Conservation (phyloP, 805 yeast species). For the Diddensiella transvaalensis region DNA sequence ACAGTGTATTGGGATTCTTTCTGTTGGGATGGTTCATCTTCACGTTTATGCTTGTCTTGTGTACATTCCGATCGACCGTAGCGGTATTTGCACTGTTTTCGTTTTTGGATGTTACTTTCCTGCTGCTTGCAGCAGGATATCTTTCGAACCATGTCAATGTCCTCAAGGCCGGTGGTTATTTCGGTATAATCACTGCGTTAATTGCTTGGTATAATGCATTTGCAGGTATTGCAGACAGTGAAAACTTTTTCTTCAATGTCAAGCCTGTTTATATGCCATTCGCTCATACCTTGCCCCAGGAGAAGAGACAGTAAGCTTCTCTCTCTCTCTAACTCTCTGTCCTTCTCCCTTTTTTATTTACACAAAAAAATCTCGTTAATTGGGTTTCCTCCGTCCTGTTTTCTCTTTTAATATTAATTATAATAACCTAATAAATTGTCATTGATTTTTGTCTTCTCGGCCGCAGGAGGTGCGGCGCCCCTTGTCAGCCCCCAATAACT, state of each 20-base stretch:
- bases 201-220: constrained; percentile 62
- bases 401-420: no score
- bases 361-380: no score
- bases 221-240: constrained; percentile 56
- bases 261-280: constrained; percentile 48
- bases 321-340: no score
- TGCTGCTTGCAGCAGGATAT: constrained; percentile 41
- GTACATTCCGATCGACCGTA: constrained; percentile 62
- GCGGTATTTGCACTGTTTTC: constrained; percentile 58
- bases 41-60: constrained; percentile 49
- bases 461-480: no score
- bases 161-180: constrained; percentile 57
- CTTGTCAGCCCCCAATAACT: no score
- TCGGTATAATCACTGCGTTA: constrained; percentile 54
- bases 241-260: constrained; percentile 56
- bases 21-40: constrained; percentile 62
- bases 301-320: not conserved
- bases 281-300: not conserved
- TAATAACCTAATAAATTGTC: no score
- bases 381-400: no score
- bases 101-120: constrained; percentile 50
- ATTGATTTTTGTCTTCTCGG: no score
- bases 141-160: constrained; percentile 29
- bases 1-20: constrained; percentile 56
- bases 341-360: no score